Evolutionary conservation across 1,284 basidiomycete species (phyloP).

Genomic region (Pascua guehoae): DNA sequence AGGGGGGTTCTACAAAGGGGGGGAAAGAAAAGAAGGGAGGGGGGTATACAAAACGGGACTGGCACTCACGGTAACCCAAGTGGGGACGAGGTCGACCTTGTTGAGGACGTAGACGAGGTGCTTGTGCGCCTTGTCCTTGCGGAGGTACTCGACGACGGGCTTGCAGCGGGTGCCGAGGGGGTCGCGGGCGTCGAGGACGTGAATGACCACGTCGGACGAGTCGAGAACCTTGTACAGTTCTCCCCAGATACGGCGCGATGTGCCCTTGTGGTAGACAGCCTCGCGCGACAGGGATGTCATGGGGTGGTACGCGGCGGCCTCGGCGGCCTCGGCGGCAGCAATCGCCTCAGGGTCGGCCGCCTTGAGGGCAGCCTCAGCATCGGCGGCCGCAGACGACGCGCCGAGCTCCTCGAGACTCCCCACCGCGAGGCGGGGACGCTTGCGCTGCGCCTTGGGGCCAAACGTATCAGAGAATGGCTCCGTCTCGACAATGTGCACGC

Average conservation of each 20-base stretch:
- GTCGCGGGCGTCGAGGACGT: conserved; percentile 93
- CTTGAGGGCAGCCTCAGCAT: conserved; percentile 16
- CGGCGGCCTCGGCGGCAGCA: conserved; percentile 39
- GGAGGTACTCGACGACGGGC: conserved; percentile 87
- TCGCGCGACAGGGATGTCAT: conserved; percentile 54
- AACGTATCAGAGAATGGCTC: conserved; percentile 90
- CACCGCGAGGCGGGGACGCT: conserved; percentile 75
- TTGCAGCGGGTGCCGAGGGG: conserved; percentile 96
- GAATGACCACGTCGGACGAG: conserved; percentile 93
- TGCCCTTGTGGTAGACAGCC: conserved; percentile 87
- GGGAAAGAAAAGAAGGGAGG: not conserved
- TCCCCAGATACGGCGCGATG: conserved; percentile 90
- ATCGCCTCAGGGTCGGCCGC: conserved; percentile 17
- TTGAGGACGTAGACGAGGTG: conserved; percentile 95
- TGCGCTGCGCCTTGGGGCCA: conserved; percentile 88
- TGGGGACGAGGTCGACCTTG: conserved; percentile 97
- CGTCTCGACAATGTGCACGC: conserved; percentile 85
- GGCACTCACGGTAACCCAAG: conserved; percentile 90
- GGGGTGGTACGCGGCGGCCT: conserved; percentile 32
- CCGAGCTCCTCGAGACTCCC: conserved; percentile 84
- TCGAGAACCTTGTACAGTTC: conserved; percentile 99
- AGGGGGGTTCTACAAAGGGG: not conserved
- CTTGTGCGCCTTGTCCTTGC: conserved; percentile 96
- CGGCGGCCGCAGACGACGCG: conserved; percentile 58
- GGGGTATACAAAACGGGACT: not conserved